Conservation (phyloP, 192 early-diverging fungal genomes). For the Phlyctochytrium bullatum region DNA sequence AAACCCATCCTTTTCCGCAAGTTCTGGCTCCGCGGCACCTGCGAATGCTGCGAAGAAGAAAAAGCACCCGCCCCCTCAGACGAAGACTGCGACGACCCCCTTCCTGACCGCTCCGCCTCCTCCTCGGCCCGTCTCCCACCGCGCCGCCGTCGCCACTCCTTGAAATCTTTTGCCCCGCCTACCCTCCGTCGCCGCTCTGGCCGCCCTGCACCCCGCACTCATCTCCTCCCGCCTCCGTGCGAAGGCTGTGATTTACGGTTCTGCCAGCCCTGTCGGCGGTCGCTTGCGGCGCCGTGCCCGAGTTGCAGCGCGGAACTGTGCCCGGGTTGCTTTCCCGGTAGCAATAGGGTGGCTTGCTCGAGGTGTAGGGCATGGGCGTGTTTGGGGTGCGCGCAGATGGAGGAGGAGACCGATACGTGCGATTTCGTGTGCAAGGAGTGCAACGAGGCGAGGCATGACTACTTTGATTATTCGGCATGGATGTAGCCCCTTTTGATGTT, state of each 20-base stretch:
- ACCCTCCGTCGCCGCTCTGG: no score
- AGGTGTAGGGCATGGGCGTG: background rate
- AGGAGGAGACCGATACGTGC: background rate
- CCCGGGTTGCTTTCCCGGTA: background rate
- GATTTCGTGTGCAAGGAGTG: background rate
- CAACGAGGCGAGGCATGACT: background rate
- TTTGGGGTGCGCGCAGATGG: background rate
- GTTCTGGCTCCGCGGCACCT: no score
- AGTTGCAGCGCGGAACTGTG: background rate
- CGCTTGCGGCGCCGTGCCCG: background rate
- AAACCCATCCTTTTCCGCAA: no score
- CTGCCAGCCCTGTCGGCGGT: background rate
- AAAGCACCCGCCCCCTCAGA: no score
- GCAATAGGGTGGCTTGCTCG: background rate
- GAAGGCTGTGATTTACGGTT: background rate
- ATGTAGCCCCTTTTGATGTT: no score
- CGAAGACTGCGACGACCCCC: no score
- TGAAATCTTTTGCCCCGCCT: no score
- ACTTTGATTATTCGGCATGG: background rate
- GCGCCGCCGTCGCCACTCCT: no score
- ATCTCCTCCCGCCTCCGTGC: background rate
- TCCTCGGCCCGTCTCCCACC: no score
- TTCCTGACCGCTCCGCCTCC: no score
- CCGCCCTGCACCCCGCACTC: no score
- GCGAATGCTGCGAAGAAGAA: background rate